Percentiles rank a stretch among this genome's conserved stretches.
These are phyloP conservation scores for Colletotrichum plurivorum DNA, from an alignment of 2,329 filamentous ascomycete species.

Conservation along the genomic window DNA sequence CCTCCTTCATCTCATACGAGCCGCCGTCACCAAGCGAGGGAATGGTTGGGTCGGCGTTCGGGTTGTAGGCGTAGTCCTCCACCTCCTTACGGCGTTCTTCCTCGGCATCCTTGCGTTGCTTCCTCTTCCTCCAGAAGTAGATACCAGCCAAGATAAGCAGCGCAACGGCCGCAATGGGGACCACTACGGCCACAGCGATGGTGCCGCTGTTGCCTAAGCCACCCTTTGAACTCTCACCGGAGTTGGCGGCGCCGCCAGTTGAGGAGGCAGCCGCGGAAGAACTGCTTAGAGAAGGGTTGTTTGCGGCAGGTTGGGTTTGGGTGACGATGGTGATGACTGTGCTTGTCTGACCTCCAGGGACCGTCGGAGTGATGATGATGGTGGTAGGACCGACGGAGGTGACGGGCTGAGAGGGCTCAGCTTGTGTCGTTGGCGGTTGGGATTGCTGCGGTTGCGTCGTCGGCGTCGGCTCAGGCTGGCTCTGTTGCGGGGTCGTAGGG, in stretches of 20 bases:
- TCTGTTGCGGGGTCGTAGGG: slow-evolving; percentile 36
- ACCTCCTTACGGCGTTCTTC: slow-evolving; percentile 95
- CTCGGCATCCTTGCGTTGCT: slow-evolving; percentile 85
- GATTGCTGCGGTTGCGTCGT: slow-evolving; percentile 16
- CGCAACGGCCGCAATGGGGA: slow-evolving; percentile 91
- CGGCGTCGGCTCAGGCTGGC: slow-evolving; percentile 11
- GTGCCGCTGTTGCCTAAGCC: slow-evolving; percentile 75
- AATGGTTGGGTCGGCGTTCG: slow-evolving; percentile 92
- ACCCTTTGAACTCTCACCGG: slow-evolving; percentile 49
- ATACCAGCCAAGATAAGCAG: slow-evolving; percentile 82
- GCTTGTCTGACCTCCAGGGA: slow-evolving; percentile 40
- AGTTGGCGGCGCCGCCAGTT: slow-evolving; percentile 45
- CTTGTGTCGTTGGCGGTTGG: slow-evolving; percentile 17
- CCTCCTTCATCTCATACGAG: slow-evolving; percentile 83
- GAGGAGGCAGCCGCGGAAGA: slow-evolving; percentile 48
- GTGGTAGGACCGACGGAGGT: slow-evolving; percentile 21
- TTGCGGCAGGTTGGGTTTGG: slow-evolving; percentile 26
- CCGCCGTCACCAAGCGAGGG: slow-evolving; percentile 66
- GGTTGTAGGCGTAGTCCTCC: slow-evolving; percentile 97
- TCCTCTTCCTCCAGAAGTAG: slow-evolving; percentile 90
- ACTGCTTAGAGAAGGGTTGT: slow-evolving; percentile 33
- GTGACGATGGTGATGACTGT: slow-evolving; percentile 46
- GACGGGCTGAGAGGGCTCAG: slow-evolving; percentile 7
- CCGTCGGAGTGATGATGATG: slow-evolving; percentile 31
- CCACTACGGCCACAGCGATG: slow-evolving; percentile 93